These are phyloP conservation scores for Trichoderma atroviride DNA, from an alignment of 2,329 filamentous ascomycete species.

Conservation along the genomic window DNA sequence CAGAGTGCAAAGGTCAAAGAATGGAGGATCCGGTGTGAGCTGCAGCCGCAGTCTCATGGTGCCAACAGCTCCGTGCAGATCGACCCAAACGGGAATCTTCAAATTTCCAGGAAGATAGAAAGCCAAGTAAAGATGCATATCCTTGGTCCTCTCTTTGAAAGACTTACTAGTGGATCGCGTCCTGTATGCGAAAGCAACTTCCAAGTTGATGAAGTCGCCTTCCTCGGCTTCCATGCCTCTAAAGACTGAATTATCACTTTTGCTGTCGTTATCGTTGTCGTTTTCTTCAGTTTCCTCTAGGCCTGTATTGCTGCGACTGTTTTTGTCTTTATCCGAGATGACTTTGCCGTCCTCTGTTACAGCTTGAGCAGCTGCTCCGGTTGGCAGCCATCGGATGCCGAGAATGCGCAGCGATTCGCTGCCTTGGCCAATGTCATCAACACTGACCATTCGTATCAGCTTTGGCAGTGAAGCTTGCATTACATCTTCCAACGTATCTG, in stretches of 20 bases:
- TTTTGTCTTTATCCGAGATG: slow-evolving; percentile 39
- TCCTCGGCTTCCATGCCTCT: slow-evolving; percentile 75
- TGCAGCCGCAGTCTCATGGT: slow-evolving; percentile 70
- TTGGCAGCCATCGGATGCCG: slow-evolving; percentile 72
- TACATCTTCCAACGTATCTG: slow-evolving; percentile 74
- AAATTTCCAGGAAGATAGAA: slow-evolving; percentile 66
- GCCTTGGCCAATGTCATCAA: slow-evolving; percentile 76
- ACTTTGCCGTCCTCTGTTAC: slow-evolving; percentile 63
- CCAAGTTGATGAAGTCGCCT: slow-evolving; percentile 76
- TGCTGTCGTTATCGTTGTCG: slow-evolving; percentile 41
- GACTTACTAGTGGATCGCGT: slow-evolving; percentile 63
- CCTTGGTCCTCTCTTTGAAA: slow-evolving; percentile 69
- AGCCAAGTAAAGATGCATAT: slow-evolving; percentile 66
- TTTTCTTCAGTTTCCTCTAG: slow-evolving; percentile 41
- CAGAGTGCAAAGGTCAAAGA: slow-evolving; percentile 73
- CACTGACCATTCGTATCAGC: slow-evolving; percentile 71
- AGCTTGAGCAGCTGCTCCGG: slow-evolving; percentile 65
- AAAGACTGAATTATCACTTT: slow-evolving; percentile 40
- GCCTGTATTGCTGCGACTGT: slow-evolving; percentile 30
- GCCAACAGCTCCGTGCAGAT: slow-evolving; percentile 71
- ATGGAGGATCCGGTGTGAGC: slow-evolving; percentile 74
- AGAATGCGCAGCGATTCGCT: slow-evolving; percentile 71
- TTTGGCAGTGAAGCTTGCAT: slow-evolving; percentile 77
- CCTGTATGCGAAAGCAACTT: slow-evolving; percentile 74
- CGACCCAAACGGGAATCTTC: slow-evolving; percentile 70